Conservation (phyloP, 257 asterid species). For the Ilex asprella region DNA sequence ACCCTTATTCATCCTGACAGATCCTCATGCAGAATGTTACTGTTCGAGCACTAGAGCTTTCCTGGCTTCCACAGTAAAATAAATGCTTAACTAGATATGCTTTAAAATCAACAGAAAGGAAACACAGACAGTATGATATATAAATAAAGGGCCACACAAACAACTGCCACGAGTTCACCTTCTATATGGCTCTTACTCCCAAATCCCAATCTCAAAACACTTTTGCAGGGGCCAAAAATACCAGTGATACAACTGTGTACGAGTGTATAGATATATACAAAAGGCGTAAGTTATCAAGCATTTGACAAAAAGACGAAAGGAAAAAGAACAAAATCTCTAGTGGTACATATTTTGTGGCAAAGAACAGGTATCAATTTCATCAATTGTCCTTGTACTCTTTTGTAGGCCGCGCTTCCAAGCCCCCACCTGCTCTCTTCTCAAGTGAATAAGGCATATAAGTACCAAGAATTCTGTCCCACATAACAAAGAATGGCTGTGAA, state of each 20-base stretch:
- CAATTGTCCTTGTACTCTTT: conserved; percentile 58
- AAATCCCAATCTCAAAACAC: no score
- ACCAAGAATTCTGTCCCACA: conserved; percentile 79
- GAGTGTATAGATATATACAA: conserved; percentile 31
- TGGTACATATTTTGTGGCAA: conserved; percentile 30
- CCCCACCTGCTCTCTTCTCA: conserved; percentile 63
- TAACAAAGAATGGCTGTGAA: conserved; percentile 91
- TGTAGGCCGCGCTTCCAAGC: conserved; percentile 68
- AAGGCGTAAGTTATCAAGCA: conserved; percentile 25
- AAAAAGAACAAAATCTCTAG: conserved; percentile 14
- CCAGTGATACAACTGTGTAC: conserved; percentile 31
- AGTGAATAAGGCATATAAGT: conserved; percentile 86
- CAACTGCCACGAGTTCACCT: no score
- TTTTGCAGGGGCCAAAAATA: no score
- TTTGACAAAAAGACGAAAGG: not conserved
- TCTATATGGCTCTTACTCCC: no score
- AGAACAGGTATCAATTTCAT: conserved; percentile 9
- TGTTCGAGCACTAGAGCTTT: no score
- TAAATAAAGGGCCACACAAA: no score
- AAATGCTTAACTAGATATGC: no score
- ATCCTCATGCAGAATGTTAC: no score
- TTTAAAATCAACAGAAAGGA: no score
- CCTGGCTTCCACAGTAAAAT: no score
- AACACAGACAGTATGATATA: no score
- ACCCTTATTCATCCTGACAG: no score